A percentile compares a stretch with the other conserved stretches of the same genome.
Evolutionary conservation across 108 stramenopile genomes (phyloP).

Genomic region (Discostella stelligeroides): DNA sequence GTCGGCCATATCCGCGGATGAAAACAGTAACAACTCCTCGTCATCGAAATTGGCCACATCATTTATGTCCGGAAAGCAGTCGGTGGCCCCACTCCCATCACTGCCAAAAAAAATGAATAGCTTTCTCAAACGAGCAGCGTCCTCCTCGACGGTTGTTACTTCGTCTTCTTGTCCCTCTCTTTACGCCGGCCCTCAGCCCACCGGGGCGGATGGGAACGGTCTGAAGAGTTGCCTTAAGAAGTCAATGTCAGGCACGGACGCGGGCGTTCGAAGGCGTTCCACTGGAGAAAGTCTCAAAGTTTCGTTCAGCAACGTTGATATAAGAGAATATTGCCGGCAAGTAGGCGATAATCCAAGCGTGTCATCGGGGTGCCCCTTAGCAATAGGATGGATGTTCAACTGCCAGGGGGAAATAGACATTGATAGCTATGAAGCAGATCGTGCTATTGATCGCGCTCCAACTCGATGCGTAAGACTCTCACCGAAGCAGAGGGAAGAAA

Average conservation of each 20-base stretch:
- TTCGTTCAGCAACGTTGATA: slow-evolving; percentile 28
- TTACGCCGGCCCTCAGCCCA: slow-evolving; percentile 30
- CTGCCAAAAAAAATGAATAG: background rate
- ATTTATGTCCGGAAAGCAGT: no score
- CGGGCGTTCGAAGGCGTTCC: background rate
- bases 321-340: slow-evolving; percentile 42
- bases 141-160: background rate
- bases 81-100: no score
- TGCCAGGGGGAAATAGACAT: slow-evolving; percentile 34
- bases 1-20: no score
- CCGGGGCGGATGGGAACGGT: slow-evolving; percentile 11
- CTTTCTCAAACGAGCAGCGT: background rate
- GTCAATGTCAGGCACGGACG: slow-evolving; percentile 1
- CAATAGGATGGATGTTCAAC: slow-evolving; percentile 66
- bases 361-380: slow-evolving; percentile 59
- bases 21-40: no score
- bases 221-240: slow-evolving; percentile 38
- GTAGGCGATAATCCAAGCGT: slow-evolving; percentile 72
- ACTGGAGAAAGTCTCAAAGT: slow-evolving; percentile 13
- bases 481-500: slow-evolving; percentile 23
- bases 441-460: slow-evolving; percentile 1
- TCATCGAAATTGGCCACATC: no score
- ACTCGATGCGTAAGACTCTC: slow-evolving; percentile 24
- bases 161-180: background rate
- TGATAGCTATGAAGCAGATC: slow-evolving; percentile 35